These are phyloP conservation scores for Arthroderma sp. DNA, from an alignment of 2,329 filamentous ascomycete species.

Conservation along the genomic window DNA sequence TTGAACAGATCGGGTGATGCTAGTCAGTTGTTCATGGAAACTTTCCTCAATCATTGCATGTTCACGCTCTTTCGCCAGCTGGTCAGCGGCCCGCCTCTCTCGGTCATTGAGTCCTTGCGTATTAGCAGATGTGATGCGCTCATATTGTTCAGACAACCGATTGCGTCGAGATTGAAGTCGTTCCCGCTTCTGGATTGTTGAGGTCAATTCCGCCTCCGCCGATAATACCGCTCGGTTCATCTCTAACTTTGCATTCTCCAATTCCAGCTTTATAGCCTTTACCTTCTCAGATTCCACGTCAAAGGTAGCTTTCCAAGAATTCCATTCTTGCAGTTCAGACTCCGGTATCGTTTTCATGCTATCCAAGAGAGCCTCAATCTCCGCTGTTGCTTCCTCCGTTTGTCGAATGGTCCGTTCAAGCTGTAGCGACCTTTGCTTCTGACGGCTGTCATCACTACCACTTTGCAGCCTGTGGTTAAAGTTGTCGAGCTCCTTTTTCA, in stretches of 20 bases:
- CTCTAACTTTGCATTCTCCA: slow-evolving; percentile 37
- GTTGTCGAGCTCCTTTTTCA: slow-evolving; percentile 49
- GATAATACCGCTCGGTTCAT: slow-evolving; percentile 39
- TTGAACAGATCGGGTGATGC: slow-evolving; percentile 29
- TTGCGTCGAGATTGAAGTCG: slow-evolving; percentile 44
- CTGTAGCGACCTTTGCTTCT: slow-evolving; percentile 48
- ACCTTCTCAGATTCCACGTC: slow-evolving; percentile 41
- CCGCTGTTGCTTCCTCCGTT: slow-evolving; percentile 48
- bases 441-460: slow-evolving; percentile 47
- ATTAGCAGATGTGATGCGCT: slow-evolving; percentile 45
- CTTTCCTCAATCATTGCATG: slow-evolving; percentile 31
- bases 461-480: slow-evolving; percentile 45
- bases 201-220: slow-evolving; percentile 40
- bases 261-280: slow-evolving; percentile 37
- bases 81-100: slow-evolving; percentile 36
- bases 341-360: slow-evolving; percentile 44
- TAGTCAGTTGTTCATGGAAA: slow-evolving; percentile 31
- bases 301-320: slow-evolving; percentile 40
- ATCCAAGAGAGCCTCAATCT: slow-evolving; percentile 41
- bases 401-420: slow-evolving; percentile 50
- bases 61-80: slow-evolving; percentile 33
- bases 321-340: slow-evolving; percentile 41
- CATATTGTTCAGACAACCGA: slow-evolving; percentile 49
- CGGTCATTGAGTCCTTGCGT: slow-evolving; percentile 44
- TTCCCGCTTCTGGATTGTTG: slow-evolving; percentile 44